A percentile compares a stretch with the other conserved stretches of the same genome.
These are phyloP conservation scores for Clavaria fumosa DNA, from an alignment of 768 basidiomycete species.

Conservation along the genomic window DNA sequence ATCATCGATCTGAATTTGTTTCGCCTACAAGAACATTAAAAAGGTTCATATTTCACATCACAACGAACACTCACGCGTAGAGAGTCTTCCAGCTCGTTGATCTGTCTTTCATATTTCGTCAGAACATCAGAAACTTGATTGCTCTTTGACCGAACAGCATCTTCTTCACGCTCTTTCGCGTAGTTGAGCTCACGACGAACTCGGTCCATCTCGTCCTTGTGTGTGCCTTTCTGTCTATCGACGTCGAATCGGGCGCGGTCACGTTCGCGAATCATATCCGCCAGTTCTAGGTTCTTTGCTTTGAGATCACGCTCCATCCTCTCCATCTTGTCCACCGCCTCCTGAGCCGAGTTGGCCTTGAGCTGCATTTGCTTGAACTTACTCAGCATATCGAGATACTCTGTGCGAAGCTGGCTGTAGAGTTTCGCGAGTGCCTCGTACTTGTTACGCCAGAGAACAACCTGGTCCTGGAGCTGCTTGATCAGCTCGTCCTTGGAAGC, in stretches of 20 bases:
- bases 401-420: constrained; percentile 93
- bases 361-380: constrained; percentile 97
- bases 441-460: constrained; percentile 93
- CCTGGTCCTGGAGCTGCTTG: constrained; percentile 91
- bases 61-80: constrained; percentile 44
- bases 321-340: constrained; percentile 96
- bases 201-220: constrained; percentile 91
- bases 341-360: constrained; percentile 96
- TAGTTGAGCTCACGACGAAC: constrained; percentile 84
- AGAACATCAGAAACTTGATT: constrained; percentile 83
- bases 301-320: constrained; percentile 97
- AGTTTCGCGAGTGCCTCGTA: constrained; percentile 97
- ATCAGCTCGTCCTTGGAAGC: constrained; percentile 89
- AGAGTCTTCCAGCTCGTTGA: constrained; percentile 93
- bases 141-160: constrained; percentile 79
- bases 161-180: constrained; percentile 96
- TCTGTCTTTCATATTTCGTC: constrained; percentile 88
- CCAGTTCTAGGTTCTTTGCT: constrained; percentile 94
- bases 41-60: not conserved
- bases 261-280: constrained; percentile 97
- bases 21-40: constrained; percentile 37
- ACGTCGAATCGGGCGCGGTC: constrained; percentile 93
- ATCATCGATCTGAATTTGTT: constrained; percentile 95
- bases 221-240: constrained; percentile 82
- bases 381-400: constrained; percentile 92